phyloP scores from a whole-genome alignment of 345 rosid genomes.

The Gossypium longicalyx region DNA sequence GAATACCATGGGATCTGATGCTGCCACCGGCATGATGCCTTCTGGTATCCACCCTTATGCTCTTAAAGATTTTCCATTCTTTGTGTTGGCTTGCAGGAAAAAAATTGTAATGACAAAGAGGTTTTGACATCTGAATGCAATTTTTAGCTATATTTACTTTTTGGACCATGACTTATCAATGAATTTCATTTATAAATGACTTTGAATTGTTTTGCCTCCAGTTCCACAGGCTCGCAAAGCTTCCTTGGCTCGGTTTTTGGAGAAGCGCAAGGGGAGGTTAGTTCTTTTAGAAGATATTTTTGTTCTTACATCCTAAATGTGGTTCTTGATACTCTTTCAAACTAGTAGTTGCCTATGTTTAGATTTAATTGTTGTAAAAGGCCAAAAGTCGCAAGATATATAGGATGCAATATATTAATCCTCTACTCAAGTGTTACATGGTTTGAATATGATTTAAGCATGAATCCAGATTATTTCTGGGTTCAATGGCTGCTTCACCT shows the following conservation, averaged over 20 bases:
- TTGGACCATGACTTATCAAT: not conserved
- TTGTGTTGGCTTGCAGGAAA: not conserved
- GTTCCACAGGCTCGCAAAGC: conserved; percentile 95
- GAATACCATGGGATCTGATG: conserved; percentile 27
- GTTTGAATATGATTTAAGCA: not conserved
- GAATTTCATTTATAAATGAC: conserved; percentile 2
- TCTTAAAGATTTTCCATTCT: not conserved
- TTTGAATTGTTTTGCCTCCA: not conserved
- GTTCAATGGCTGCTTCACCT: too few relatives aligned
- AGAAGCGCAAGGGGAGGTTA: conserved; percentile 92
- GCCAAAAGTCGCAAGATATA: not conserved
- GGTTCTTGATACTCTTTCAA: not conserved
- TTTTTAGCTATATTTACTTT: not conserved
- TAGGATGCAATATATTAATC: not conserved
- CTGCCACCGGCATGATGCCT: conserved; percentile 42
- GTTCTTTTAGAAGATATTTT: not conserved
- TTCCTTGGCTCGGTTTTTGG: conserved; percentile 90
- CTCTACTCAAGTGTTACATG: not conserved
- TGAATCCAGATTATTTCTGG: not conserved
- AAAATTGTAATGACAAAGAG: not conserved
- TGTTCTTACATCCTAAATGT: not conserved
- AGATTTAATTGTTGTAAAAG: not conserved
- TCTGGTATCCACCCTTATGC: conserved; percentile 40
- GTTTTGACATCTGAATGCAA: not conserved
- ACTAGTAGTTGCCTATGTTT: not conserved